Evolutionary conservation across 345 rosid genomes (phyloP).

Genomic region (Hibiscus tridactylites): DNA sequence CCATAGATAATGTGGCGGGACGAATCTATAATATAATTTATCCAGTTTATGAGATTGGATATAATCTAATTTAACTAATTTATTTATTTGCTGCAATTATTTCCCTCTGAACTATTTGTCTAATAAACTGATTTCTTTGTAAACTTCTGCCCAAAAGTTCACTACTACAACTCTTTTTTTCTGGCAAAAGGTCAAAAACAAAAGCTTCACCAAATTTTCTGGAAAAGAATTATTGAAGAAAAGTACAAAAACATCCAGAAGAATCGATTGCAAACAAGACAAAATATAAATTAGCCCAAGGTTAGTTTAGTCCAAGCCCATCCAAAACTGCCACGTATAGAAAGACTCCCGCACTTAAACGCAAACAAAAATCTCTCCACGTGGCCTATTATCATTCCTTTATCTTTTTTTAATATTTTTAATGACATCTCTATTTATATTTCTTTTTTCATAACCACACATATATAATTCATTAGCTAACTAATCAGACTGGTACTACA

Average conservation of each 20-base stretch:
- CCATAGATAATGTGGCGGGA: no score
- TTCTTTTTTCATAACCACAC: no score
- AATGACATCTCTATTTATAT: no score
- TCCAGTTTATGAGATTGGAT: no score
- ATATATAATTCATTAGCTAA: no score
- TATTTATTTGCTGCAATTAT: not conserved
- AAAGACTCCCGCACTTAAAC: not conserved
- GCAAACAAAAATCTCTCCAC: not conserved
- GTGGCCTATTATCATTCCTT: not conserved
- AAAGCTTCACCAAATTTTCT: not conserved
- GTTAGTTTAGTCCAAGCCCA: constrained; percentile 6
- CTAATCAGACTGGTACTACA: no score
- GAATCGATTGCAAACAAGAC: not conserved
- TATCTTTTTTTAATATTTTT: no score
- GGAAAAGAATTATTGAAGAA: not conserved
- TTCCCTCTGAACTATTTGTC: not conserved
- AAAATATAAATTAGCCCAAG: not conserved
- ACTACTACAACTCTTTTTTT: not conserved
- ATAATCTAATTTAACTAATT: no score
- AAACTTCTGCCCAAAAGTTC: not conserved
- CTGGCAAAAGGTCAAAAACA: not conserved
- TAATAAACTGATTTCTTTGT: not conserved
- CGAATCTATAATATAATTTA: no score
- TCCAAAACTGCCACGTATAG: not conserved
- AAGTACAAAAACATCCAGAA: not conserved